Conservation (phyloP, 2,329 filamentous ascomycete species). For the Cordyceps cicadae region DNA sequence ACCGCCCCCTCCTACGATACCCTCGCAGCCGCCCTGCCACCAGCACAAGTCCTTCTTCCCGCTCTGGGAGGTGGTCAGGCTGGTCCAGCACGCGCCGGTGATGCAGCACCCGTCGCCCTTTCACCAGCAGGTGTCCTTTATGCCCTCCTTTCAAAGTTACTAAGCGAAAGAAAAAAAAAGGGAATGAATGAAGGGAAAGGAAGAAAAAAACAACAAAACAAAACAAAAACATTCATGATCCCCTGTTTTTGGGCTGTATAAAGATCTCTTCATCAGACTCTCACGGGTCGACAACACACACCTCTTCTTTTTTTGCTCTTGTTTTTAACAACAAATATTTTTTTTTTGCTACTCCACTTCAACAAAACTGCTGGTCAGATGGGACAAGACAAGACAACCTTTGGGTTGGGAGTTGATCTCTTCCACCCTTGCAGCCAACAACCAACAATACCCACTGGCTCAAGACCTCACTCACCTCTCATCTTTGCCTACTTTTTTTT, state of each 20-base stretch:
- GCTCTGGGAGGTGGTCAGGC: conserved; percentile 45
- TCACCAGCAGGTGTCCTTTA: conserved; percentile 44
- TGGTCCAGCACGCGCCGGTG: conserved; percentile 40
- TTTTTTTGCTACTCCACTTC: background rate
- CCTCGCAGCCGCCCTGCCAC: conserved; percentile 29
- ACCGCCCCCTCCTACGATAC: conserved; percentile 29
- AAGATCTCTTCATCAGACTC: background rate
- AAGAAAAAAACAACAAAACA: too few relatives aligned
- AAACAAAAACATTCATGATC: background rate
- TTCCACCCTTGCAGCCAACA: background rate
- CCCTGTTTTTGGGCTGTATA: background rate
- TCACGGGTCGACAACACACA: conserved; percentile 1
- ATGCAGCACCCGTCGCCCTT: conserved; percentile 43
- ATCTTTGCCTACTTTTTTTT: background rate
- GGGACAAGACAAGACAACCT: background rate
- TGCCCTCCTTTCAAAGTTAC: conserved; percentile 45
- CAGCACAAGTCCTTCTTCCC: conserved; percentile 42
- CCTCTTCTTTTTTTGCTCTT: background rate
- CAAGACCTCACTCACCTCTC: background rate
- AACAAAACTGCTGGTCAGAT: conserved; percentile 5
- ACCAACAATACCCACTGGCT: too few relatives aligned
- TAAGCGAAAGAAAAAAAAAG: conserved; percentile 20
- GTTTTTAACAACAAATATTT: too few relatives aligned
- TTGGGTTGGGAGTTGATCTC: conserved; percentile 3
- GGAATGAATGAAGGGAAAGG: too few relatives aligned